These are phyloP conservation scores for Ganoderma meredithae DNA, from an alignment of 1,284 basidiomycete genomes.

Conservation along the genomic window DNA sequence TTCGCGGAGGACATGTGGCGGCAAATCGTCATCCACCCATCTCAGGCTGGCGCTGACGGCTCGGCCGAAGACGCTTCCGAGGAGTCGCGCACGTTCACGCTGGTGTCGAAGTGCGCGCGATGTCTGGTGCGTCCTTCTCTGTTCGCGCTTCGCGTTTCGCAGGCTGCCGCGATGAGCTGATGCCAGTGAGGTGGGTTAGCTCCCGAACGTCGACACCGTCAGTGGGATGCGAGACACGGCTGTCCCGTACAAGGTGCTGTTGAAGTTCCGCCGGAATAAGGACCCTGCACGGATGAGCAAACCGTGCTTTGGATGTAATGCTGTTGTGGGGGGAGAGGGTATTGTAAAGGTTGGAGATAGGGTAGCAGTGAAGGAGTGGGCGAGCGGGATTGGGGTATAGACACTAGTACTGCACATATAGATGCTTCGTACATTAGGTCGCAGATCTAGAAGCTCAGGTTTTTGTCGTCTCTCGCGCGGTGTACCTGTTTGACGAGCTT, in stretches of 20 bases:
- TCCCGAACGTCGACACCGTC: conserved; percentile 73
- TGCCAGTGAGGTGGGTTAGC: conserved; percentile 45
- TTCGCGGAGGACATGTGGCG: conserved; percentile 64
- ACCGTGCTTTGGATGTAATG: conserved; percentile 73
- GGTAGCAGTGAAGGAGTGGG: conserved; percentile 56
- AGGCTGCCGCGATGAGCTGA: neutral
- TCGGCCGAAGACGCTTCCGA: conserved; percentile 22
- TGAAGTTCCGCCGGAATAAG: conserved; percentile 69
- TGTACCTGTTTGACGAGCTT: too few species aligned
- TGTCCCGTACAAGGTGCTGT: conserved; percentile 76
- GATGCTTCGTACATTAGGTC: too few species aligned
- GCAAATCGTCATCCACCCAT: conserved; percentile 56
- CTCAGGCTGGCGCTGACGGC: conserved; percentile 25
- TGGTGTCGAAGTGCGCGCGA: conserved; percentile 73
- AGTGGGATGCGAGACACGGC: conserved; percentile 73
- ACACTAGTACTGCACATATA: neutral
- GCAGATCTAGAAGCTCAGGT: too few species aligned
- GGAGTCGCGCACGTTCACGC: conserved; percentile 50
- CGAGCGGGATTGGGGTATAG: conserved; percentile 30
- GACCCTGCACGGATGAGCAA: conserved; percentile 55
- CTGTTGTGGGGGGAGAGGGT: conserved; percentile 55
- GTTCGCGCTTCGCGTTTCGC: conserved; percentile 6
- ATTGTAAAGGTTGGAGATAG: conserved; percentile 63
- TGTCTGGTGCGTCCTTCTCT: conserved; percentile 65
- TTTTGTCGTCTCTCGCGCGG: too few species aligned